These are phyloP conservation scores for Plantago elongata DNA, from an alignment of 257 asterid genomes.

Conservation along the genomic window DNA sequence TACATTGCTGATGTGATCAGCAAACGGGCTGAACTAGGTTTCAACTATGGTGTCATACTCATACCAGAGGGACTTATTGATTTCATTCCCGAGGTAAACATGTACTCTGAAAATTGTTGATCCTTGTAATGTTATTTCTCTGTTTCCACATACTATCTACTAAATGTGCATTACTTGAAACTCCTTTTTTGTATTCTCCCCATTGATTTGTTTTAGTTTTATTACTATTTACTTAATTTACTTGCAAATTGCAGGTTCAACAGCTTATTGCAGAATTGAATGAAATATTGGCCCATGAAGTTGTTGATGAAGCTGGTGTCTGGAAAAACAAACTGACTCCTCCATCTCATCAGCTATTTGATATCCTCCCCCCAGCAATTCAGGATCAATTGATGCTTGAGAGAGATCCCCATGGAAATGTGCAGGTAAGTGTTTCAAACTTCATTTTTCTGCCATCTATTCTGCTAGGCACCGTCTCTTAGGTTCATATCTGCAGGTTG, in stretches of 20 bases:
- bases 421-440: conserved; percentile 54
- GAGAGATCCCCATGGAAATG: conserved; percentile 99
- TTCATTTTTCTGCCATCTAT: not conserved
- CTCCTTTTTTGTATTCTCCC: conserved; percentile 3
- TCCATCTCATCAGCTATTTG: conserved; percentile 73
- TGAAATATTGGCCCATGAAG: conserved; percentile 91
- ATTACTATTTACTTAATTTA: not conserved
- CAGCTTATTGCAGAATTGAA: conserved; percentile 87
- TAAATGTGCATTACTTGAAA: not conserved
- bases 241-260: conserved; percentile 64
- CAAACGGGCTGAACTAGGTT: conserved; percentile 87
- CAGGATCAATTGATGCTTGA: conserved; percentile 96
- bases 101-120: not conserved
- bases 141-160: conserved; percentile 4
- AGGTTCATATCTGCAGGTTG: conserved; percentile 47
- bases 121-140: not conserved
- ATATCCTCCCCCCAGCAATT: conserved; percentile 74
- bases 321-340: conserved; percentile 84
- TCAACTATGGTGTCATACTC: conserved; percentile 93
- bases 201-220: conserved; percentile 8
- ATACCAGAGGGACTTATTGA: conserved; percentile 99
- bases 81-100: conserved; percentile 91
- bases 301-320: conserved; percentile 86
- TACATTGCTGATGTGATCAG: conserved; percentile 75
- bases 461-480: not conserved